phyloP scores from a whole-genome alignment of 2,329 filamentous ascomycete species.

The Didymellaceae sp. region DNA sequence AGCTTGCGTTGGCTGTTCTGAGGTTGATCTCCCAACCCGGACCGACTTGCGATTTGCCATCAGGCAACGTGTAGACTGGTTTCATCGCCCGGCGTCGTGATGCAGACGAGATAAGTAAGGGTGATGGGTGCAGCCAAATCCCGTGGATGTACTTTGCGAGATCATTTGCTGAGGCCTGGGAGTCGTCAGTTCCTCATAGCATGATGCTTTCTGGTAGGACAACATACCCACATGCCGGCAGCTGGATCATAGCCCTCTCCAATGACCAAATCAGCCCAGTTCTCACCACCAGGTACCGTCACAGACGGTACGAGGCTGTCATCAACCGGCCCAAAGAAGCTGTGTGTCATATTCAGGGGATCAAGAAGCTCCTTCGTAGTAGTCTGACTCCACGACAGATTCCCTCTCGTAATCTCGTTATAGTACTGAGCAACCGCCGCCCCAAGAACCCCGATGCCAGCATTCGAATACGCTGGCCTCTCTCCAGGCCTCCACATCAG shows the following conservation, averaged over 20 bases:
- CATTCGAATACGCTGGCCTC: constrained; percentile 41
- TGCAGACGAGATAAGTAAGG: constrained; percentile 32
- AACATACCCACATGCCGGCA: constrained; percentile 39
- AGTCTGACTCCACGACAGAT: constrained; percentile 33
- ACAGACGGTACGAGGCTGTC: constrained; percentile 22
- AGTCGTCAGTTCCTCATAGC: not conserved
- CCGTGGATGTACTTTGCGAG: constrained; percentile 32
- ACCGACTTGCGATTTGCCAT: constrained; percentile 38
- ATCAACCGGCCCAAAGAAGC: constrained; percentile 11
- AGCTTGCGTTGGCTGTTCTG: constrained; percentile 18
- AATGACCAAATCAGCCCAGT: constrained; percentile 37
- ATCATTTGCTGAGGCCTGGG: constrained; percentile 38
- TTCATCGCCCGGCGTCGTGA: constrained; percentile 35
- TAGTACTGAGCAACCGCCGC: constrained; percentile 35
- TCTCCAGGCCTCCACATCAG: constrained; percentile 43
- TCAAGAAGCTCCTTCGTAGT: constrained; percentile 26
- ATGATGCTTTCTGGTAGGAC: not conserved
- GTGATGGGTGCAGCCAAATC: constrained; percentile 34
- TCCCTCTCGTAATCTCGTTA: constrained; percentile 25
- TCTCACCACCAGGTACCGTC: constrained; percentile 34
- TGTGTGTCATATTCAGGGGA: constrained; percentile 25
- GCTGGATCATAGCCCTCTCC: constrained; percentile 41
- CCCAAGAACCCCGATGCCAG: constrained; percentile 36
- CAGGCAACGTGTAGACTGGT: constrained; percentile 29
- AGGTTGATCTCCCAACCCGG: constrained; percentile 42